These are phyloP conservation scores for Prunus padus DNA, from an alignment of 306 rosid genomes.

Conservation along the genomic window DNA sequence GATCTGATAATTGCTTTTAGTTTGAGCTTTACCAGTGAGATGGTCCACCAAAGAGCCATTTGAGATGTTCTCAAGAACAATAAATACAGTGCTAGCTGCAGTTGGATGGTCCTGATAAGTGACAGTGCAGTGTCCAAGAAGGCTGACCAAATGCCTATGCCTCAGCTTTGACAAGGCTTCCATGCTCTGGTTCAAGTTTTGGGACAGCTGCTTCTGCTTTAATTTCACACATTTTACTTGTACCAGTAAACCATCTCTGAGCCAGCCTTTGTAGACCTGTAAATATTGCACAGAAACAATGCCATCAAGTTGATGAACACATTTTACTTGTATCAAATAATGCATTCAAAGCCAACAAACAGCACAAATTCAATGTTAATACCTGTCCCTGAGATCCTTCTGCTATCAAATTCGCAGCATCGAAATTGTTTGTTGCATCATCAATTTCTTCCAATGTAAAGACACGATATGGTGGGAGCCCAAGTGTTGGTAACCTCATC, in stretches of 20 bases:
- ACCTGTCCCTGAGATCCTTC: constrained; percentile 75
- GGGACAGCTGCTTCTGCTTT: constrained; percentile 48
- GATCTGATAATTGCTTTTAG: neutral
- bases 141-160: constrained; percentile 81
- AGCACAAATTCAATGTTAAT: neutral
- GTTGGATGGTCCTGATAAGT: constrained; percentile 57
- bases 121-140: constrained; percentile 67
- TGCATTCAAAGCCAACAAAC: neutral
- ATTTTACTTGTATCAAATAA: too few species aligned
- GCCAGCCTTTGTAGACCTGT: constrained; percentile 74
- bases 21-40: constrained; percentile 53
- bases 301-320: too few species aligned
- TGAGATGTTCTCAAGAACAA: constrained; percentile 59
- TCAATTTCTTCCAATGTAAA: constrained; percentile 82
- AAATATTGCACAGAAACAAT: neutral
- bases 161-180: constrained; percentile 60
- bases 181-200: constrained; percentile 44
- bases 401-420: constrained; percentile 47
- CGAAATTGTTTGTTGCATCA: constrained; percentile 72
- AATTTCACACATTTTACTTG: constrained; percentile 50
- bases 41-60: constrained; percentile 55
- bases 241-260: constrained; percentile 61
- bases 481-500: constrained; percentile 47
- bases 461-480: constrained; percentile 54
- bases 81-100: constrained; percentile 45